Evolutionary conservation across 768 basidiomycete genomes (phyloP), one percentile per base, ranked within the genome.

Genomic region (Lentinula lateritia): DNA sequence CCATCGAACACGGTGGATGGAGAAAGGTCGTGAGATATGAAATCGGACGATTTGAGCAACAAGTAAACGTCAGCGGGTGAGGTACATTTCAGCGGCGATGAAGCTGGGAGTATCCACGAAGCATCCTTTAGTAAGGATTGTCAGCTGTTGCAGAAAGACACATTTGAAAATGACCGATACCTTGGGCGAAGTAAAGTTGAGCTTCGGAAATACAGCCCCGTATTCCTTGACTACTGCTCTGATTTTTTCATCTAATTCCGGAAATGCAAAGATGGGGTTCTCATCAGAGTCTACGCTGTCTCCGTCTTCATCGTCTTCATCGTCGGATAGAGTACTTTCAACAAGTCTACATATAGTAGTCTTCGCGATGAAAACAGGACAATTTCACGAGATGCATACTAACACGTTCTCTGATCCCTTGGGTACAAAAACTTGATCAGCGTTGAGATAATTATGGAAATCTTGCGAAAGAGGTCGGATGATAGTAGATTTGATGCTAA

Each of bases 141-240:
- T 16, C 5, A 48, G 23, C 7, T 28, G 28, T 28, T 28, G 28
- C 28, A 28, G 28, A 34, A 10, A 28, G 8, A 41, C 38, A 46
- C 46, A 56, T 12, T 10, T 12, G 23, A 6, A 12, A 28, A 52
- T 23, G 18, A 67, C 62, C 20, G 62, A 18, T 43, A 90, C 95
- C 77, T 88, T 90, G 13, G 95, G 95, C n/a, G 92, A 88, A 6
- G 94, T 92, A 75, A 95, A 97, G 69, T 97, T 98, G 60, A 98
- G 85, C 74, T 98, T 98, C 0, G 95, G 95, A 71, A 98, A 98
- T 34, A 96, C 88, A 6, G 88, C 89, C 2, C 85, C 90, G 71
- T 91, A 95, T 60, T 81, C 73, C 50, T 75, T 66, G n/a, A 97
- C 77, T 38, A 80, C 82, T 13, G 75, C 71, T 53, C 91, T 76